A percentile compares a stretch with the other conserved stretches of the same genome.
Evolutionary conservation across 2,329 filamentous ascomycete species (phyloP).

Genomic region (Didymella pomorum): DNA sequence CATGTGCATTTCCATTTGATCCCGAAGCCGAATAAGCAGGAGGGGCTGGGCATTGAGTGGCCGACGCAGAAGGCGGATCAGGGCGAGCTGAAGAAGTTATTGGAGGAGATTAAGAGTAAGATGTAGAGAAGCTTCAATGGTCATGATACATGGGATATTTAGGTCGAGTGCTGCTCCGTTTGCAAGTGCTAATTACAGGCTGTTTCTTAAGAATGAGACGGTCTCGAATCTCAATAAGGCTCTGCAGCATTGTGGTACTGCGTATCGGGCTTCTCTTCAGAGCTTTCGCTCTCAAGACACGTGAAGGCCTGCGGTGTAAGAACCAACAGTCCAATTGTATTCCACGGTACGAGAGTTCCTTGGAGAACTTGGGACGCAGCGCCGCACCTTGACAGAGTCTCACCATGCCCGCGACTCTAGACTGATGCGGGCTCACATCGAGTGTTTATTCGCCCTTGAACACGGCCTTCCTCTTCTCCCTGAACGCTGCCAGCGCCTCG

Average conservation of each 20-base stretch:
- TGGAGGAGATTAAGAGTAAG: slow-evolving; percentile 87
- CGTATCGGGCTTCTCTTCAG: neutral
- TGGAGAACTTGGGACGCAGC: too few relatives aligned
- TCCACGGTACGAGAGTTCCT: too few relatives aligned
- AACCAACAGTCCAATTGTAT: too few relatives aligned
- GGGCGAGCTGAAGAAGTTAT: slow-evolving; percentile 79
- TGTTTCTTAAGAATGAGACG: neutral
- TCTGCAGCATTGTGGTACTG: neutral
- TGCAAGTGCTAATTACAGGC: neutral
- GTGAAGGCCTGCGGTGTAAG: too few relatives aligned
- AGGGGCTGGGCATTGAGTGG: slow-evolving; percentile 85
- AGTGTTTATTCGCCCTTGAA: slow-evolving; percentile 62
- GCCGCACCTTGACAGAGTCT: too few relatives aligned
- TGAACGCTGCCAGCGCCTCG: slow-evolving; percentile 88
- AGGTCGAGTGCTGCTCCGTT: neutral
- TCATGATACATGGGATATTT: neutral
- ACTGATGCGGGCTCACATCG: neutral
- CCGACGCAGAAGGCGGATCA: slow-evolving; percentile 78
- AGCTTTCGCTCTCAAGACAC: neutral
- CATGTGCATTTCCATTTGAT: slow-evolving; percentile 99
- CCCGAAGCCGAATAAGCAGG: slow-evolving; percentile 84
- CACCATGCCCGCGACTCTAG: neutral
- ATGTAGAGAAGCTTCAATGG: slow-evolving; percentile 63
- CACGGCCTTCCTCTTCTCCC: slow-evolving; percentile 74
- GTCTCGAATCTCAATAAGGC: neutral